These are phyloP conservation scores for Aspergillus fischeri DNA, from an alignment of 2,329 filamentous ascomycete genomes.

Conservation along the genomic window DNA sequence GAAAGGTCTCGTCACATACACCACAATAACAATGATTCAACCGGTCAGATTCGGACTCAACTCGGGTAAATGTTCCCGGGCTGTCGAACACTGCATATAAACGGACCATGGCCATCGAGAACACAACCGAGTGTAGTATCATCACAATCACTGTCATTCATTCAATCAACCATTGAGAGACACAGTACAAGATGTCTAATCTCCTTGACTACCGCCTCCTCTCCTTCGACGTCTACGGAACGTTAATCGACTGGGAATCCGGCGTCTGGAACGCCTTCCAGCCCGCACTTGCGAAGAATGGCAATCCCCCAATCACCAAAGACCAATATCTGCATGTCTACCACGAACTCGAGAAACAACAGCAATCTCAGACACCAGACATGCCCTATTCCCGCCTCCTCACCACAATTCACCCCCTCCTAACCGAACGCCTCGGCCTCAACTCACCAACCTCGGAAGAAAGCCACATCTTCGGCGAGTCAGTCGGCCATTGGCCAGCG, in stretches of 20 bases:
- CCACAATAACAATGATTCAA: no score
- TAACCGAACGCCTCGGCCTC: conserved; percentile 28
- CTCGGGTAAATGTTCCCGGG: no score
- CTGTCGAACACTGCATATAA: no score
- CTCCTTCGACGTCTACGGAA: conserved; percentile 77
- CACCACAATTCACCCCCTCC: conserved; percentile 38
- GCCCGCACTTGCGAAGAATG: conserved; percentile 34
- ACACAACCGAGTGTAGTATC: no score
- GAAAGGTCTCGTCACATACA: no score
- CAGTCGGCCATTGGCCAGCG: conserved; percentile 50
- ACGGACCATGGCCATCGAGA: no score
- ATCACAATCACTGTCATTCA: not conserved
- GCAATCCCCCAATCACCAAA: conserved; percentile 36
- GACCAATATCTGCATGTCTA: conserved; percentile 20
- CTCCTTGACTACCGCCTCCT: conserved; percentile 48
- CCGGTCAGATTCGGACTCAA: no score
- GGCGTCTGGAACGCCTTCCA: conserved; percentile 56
- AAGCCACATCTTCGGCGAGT: conserved; percentile 45
- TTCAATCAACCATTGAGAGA: not conserved
- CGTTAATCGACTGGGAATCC: conserved; percentile 71
- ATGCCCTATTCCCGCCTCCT: conserved; percentile 61
- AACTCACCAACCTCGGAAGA: conserved; percentile 28
- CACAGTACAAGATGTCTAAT: conserved; percentile 15
- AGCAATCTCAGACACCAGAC: conserved; percentile 53
- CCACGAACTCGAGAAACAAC: conserved; percentile 37